Base-by-base conservation (phyloP, 2,329 filamentous ascomycete genomes). In the Fusarium tjaetaba region DNA sequence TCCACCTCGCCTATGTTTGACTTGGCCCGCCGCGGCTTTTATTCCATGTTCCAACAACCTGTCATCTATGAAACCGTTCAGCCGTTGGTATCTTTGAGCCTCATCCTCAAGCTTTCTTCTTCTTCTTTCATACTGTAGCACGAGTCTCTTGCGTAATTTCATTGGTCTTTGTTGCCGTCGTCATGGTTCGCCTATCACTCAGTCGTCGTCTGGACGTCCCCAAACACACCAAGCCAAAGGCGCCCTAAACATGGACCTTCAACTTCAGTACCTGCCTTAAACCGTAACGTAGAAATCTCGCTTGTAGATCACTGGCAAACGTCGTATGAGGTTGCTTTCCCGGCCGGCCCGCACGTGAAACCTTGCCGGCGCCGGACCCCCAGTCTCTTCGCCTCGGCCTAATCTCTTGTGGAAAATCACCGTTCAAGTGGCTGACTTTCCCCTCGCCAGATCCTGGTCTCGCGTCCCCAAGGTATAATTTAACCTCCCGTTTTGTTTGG, bases 361-460 rank as follows among this genome's bases (percentile, higher is more conserved):
- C 75, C 70, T 76, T 69, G 64, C 62, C 65, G 61, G 52, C 62
- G 64, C 65, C 61, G 59, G 61, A 55, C 55, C 51, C 65, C 71
- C 58, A 64, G 65, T 73, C 61, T 56, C 55, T 67, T 76, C 75
- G 68, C 68, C 74, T 74, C 74, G 75, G 75, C 72, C 72, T 76
- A 66, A 74, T 72, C 62, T 72, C 68, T 61, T 69, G 43, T 32
- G 65, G 68, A 70, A 62, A 61, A 67, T 61, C 70, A 63, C 48
- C 57, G 32, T 65, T 65, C 52, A 65, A 60, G 61, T 77, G 56
- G 71, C 68, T 65, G 65, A 59, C 58, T 60, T 65, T 65, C 49
- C 62, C 70, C 59, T 76, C 63, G 38, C 46, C 56, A 55, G 49
- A 72, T 56, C 63, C 53, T 61, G 43, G 71, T 65, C 56, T 56